Evolutionary conservation across 805 yeast species (phyloP), one percentile per base, ranked within the genome.

Genomic region (Candida lessepsii): DNA sequence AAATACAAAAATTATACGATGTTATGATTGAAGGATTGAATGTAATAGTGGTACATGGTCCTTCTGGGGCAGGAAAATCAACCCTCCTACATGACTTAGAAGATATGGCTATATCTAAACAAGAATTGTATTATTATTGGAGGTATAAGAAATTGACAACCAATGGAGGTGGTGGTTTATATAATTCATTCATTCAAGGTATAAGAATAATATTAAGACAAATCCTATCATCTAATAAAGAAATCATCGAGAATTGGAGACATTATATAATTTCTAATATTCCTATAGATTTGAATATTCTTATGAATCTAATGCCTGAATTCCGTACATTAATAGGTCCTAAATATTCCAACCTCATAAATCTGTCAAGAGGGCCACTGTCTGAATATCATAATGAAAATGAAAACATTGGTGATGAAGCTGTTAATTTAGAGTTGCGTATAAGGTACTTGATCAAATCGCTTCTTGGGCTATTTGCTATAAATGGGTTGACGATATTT

Each of bases 21-120:
- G 13, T 29, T 16, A 41, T 23, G 34, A n/a, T 31, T 3, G 18
- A 31, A 26, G 44, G 41, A 3, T 14, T 34, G 17, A 33, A 37
- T 16, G 29, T 59, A 8, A 45, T 67, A 1, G 43, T 72, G 5
- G 48, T 75, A 3, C 48, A 54, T 1, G 80, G 81, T 11, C 62
- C 55, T 3, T 42, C 66, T 1, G 81, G 81, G 2, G 51, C 60
- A 5, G 81, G 81, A 1, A 74, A 73, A 49, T 58, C 75, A 1
- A 54, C 70, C 4, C 42, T 75, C 6, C 50, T 75, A 5, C 56
- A 56, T 20, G 75, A 70, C 20, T 44, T 74, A 31, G 63, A 60
- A 37, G 55, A 63, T 5, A 50, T 51, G 2, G 60, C 73, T 4
- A 47, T 65, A 9, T 49, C 65, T 1, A 54, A 56, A 23, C 59